A percentile compares a stretch with the other conserved stretches of the same genome.
Conservation (phyloP, 2,329 filamentous ascomycete species). For the Tympanopsis confertula region DNA sequence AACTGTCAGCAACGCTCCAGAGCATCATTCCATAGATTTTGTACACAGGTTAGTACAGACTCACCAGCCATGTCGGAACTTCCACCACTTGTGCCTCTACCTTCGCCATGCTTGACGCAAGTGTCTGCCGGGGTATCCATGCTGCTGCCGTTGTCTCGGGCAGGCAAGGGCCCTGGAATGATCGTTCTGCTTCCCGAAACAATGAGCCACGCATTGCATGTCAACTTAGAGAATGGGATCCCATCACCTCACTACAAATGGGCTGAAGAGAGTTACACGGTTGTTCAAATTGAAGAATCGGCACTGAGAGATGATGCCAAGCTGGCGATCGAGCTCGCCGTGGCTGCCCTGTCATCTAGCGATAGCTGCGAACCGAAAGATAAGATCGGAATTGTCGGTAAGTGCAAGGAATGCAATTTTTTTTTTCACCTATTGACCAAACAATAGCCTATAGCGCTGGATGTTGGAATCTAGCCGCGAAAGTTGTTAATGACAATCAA, state of each 20-base stretch:
- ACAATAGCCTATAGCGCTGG: constrained; percentile 11
- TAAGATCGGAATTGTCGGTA: constrained; percentile 25
- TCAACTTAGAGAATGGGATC: constrained; percentile 17
- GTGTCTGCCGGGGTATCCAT: constrained; percentile 13
- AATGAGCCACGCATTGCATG: constrained; percentile 5
- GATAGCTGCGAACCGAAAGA: constrained; percentile 20
- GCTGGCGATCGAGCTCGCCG: constrained; percentile 8
- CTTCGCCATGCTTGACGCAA: too few species aligned
- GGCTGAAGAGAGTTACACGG: constrained; percentile 59
- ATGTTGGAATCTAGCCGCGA: too few species aligned
- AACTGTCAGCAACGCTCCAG: too few species aligned
- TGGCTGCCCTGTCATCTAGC: constrained; percentile 8
- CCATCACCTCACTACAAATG: constrained; percentile 52
- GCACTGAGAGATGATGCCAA: constrained; percentile 8
- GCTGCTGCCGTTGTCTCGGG: constrained; percentile 19
- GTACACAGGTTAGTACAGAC: too few species aligned
- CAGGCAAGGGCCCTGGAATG: constrained; percentile 22
- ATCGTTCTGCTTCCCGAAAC: constrained; percentile 16
- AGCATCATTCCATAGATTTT: too few species aligned
- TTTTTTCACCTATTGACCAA: constrained; percentile 6
- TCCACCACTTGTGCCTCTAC: too few species aligned
- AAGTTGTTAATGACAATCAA: too few species aligned
- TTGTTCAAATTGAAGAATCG: constrained; percentile 37
- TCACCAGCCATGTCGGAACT: too few species aligned
- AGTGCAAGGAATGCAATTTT: constrained; percentile 5